A percentile compares a stretch with the other conserved stretches of the same genome.
Conservation (phyloP, 176 grass and related monocot species). For the Bromus sterilis region DNA sequence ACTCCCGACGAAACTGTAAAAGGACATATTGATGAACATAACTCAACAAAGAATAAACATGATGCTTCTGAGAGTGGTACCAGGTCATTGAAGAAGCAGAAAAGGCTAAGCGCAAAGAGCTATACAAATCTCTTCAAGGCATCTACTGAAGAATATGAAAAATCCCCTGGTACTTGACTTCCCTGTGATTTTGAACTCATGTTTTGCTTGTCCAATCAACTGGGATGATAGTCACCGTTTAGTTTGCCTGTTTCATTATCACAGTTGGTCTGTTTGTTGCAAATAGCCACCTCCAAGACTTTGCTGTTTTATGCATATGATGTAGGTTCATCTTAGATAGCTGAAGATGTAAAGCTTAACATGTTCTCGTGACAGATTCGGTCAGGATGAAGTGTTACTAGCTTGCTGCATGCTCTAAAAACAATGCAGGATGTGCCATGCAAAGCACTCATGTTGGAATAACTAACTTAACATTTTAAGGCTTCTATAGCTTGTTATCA, state of each 20-base stretch:
- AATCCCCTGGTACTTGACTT: constrained; percentile 22
- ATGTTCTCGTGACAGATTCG: not conserved
- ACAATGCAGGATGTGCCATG: not conserved
- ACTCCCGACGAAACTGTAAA: not conserved
- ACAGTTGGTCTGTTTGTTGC: not conserved
- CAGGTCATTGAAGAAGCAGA: constrained; percentile 23
- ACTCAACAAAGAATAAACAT: not conserved
- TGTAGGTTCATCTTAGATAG: constrained; percentile 5
- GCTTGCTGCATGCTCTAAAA: not conserved
- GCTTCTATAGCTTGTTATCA: not conserved
- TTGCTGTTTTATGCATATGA: not conserved
- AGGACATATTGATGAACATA: not conserved
- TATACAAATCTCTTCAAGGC: constrained; percentile 17
- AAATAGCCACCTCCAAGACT: not conserved
- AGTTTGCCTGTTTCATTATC: not conserved
- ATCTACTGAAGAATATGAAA: not conserved
- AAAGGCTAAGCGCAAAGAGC: constrained; percentile 27
- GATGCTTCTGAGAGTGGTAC: not conserved
- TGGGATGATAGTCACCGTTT: not conserved
- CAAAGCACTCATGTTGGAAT: not conserved
- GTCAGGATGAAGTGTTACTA: not conserved
- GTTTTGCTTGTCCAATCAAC: not conserved
- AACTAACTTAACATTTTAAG: not conserved
- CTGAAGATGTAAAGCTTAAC: not conserved
- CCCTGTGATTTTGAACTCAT: constrained; percentile 3